Evolutionary conservation across 73 alveolate genomes (phyloP), one percentile per base, ranked within the genome.

Genomic region (Durusdinium trenchii): DNA sequence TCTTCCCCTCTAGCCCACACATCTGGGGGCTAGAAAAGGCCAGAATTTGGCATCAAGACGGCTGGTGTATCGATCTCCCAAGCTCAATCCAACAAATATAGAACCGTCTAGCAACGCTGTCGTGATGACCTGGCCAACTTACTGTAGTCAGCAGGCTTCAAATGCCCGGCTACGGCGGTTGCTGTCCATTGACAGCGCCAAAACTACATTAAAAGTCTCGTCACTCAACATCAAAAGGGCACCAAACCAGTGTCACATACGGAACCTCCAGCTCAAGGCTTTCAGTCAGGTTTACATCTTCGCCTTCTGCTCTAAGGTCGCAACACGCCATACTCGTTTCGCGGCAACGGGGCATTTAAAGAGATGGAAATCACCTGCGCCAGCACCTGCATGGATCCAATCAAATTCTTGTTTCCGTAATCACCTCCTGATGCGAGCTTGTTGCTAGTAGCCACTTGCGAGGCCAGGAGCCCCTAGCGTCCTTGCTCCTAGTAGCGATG

Each of bases 301-400:
- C 69, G 69, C 73, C 73, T 32, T 32, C 1, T 60, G 73, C n/a
- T 32, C 73, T 67, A 18, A 32, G 81, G 45, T 67, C 81, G 45
- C 81, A 26, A 42, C 81, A 67, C 81, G 42, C 81, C 81, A 42
- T 67, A 67, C 81, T 67, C 81, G 81, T 67, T 67, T 32, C 42
- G 81, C 32, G 81, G 81, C 42, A 67, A 67, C 36, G 81, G 81
- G 32, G 81, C 81, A 67, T 67, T 67, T 42, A 67, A 42, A 9
- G 81, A 67, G 81, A 67, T 67, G 81, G 81, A 67, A 26, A 67
- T 67, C 81, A 67, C 81, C 81, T 67, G 81, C 81, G 81, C 81
- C 43, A 67, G 81, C 16, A 67, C 81, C 81, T 67, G 81, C 81
- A 60, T 23, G 73, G 30, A 60, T 23, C 30, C 0, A 60, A 60